Conservation (phyloP, 2,329 filamentous ascomycete genomes). For the Plectosphaerella sp. region DNA sequence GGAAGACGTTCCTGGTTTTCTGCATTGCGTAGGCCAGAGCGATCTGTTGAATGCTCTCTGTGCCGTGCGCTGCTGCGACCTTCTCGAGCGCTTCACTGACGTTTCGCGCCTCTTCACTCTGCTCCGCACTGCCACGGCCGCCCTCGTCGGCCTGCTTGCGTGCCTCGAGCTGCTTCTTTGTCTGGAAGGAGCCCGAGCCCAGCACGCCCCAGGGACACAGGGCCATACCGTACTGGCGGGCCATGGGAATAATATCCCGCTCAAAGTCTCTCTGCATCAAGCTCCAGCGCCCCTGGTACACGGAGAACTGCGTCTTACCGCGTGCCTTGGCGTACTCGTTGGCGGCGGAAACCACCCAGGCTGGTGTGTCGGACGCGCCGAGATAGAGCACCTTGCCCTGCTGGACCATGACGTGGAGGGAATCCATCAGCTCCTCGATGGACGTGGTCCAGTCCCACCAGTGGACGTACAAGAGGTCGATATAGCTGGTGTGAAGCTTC, state of each 20-base stretch:
- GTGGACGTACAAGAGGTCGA: slow-evolving; percentile 42
- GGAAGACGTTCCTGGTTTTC: slow-evolving; percentile 49
- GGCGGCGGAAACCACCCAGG: slow-evolving; percentile 32
- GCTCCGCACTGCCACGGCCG: slow-evolving; percentile 20
- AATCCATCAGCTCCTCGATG: slow-evolving; percentile 37
- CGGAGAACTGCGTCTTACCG: slow-evolving; percentile 28
- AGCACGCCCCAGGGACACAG: slow-evolving; percentile 55
- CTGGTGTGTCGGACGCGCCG: slow-evolving; percentile 33
- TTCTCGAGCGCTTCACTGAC: slow-evolving; percentile 55
- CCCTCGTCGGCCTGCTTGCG: slow-evolving; percentile 30
- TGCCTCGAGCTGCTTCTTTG: slow-evolving; percentile 25
- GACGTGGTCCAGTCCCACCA: slow-evolving; percentile 38
- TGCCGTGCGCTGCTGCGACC: slow-evolving; percentile 51
- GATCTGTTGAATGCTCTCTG: slow-evolving; percentile 53
- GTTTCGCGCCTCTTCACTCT: slow-evolving; percentile 44
- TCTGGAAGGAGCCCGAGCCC: slow-evolving; percentile 47
- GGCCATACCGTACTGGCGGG: slow-evolving; percentile 39
- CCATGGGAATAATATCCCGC: slow-evolving; percentile 38
- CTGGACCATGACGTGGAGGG: slow-evolving; percentile 33
- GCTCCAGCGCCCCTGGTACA: slow-evolving; percentile 36
- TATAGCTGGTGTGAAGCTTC: slow-evolving; percentile 39
- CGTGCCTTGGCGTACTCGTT: slow-evolving; percentile 31
- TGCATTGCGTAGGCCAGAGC: slow-evolving; percentile 47
- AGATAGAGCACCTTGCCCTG: slow-evolving; percentile 37
- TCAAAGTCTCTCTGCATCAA: slow-evolving; percentile 28